Evolutionary conservation across 202 grass and related monocot genomes (phyloP).

Genomic region (Panicum hallii): DNA sequence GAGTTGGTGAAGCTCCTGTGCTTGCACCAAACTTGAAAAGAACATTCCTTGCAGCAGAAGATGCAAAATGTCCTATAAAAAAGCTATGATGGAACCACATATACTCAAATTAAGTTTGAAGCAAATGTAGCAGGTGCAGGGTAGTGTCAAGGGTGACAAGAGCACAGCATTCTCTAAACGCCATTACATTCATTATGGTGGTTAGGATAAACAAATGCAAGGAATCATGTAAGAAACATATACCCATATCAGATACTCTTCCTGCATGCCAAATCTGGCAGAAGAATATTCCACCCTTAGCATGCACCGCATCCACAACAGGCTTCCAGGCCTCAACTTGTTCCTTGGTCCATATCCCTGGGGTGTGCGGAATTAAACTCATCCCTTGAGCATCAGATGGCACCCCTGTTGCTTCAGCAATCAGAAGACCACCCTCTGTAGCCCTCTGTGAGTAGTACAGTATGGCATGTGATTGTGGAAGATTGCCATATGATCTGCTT

Average conservation of each 20-base stretch:
- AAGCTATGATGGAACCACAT: neutral
- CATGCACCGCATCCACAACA: slow-evolving; percentile 70
- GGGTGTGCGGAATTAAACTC: slow-evolving; percentile 27
- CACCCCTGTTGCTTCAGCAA: slow-evolving; percentile 58
- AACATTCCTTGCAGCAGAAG: slow-evolving; percentile 6
- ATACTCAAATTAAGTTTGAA: neutral
- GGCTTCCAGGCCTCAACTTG: slow-evolving; percentile 70
- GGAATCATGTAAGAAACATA: neutral
- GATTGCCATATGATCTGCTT: slow-evolving; percentile 52
- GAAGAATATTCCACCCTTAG: slow-evolving; percentile 73
- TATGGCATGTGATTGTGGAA: slow-evolving; percentile 53
- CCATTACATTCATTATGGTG: neutral
- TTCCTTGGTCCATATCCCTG: slow-evolving; percentile 59
- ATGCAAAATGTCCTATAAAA: neutral
- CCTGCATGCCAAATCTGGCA: slow-evolving; percentile 78
- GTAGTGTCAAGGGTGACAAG: neutral
- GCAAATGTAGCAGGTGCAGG: neutral
- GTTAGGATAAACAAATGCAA: neutral
- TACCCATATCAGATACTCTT: slow-evolving; percentile 69
- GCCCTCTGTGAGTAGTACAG: slow-evolving; percentile 63
- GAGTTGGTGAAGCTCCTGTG: neutral
- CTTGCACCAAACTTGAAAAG: slow-evolving; percentile 31
- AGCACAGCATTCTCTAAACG: neutral
- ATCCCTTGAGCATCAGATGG: slow-evolving; percentile 53
- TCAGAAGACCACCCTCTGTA: slow-evolving; percentile 42